These are phyloP conservation scores for Penicillium canariense DNA, from an alignment of 495 filamentous ascomycete genomes.

Conservation along the genomic window DNA sequence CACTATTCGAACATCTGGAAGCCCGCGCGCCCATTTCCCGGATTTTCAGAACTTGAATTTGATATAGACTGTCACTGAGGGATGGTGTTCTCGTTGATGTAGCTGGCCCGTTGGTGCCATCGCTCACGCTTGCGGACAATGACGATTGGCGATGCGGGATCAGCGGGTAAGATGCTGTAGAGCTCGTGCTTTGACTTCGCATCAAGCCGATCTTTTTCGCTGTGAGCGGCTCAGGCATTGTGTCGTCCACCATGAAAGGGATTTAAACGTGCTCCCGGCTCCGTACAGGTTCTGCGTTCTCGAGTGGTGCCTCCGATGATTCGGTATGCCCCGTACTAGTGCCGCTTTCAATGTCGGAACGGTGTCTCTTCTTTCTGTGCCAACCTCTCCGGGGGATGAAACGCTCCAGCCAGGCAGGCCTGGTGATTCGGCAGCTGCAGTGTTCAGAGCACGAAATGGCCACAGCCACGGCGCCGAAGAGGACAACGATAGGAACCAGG, in stretches of 20 bases:
- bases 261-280: slow-evolving; percentile 24
- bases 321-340: slow-evolving; percentile 17
- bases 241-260: slow-evolving; percentile 7
- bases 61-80: slow-evolving; percentile 19
- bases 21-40: not conserved
- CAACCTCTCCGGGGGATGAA: slow-evolving; percentile 4
- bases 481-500: slow-evolving; percentile 53
- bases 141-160: slow-evolving; percentile 32
- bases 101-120: slow-evolving; percentile 10
- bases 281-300: slow-evolving; percentile 16
- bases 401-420: slow-evolving; percentile 12
- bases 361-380: slow-evolving; percentile 17
- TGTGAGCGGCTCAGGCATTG: slow-evolving; percentile 10
- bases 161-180: slow-evolving; percentile 19
- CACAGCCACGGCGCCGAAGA: slow-evolving; percentile 42
- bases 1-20: not conserved
- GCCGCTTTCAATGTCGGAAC: slow-evolving; percentile 22
- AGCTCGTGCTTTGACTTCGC: slow-evolving; percentile 8
- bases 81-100: slow-evolving; percentile 31
- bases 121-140: slow-evolving; percentile 9
- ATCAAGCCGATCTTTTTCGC: slow-evolving; percentile 4
- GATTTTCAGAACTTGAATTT: slow-evolving; percentile 21
- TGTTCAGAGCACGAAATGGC: slow-evolving; percentile 45
- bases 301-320: slow-evolving; percentile 16
- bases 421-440: slow-evolving; percentile 28